These are phyloP conservation scores for Blastobotrys apis DNA, from an alignment of 1,139 yeast species.

Conservation along the genomic window DNA sequence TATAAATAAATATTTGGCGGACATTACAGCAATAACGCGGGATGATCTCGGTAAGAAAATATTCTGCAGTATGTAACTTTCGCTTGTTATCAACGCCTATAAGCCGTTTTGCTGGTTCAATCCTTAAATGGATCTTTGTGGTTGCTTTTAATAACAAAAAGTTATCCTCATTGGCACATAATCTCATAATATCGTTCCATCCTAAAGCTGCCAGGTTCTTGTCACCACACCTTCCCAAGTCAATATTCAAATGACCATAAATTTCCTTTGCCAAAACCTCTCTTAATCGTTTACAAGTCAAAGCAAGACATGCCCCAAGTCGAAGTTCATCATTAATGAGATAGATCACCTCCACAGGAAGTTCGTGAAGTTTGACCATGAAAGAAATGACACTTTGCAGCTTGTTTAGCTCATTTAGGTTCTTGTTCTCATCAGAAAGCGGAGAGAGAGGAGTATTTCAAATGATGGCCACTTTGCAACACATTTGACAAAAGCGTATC, in stretches of 20 bases:
- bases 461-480: too few species aligned
- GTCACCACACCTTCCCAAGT: neutral
- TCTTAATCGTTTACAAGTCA: neutral
- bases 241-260: conserved; percentile 1
- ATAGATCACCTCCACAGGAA: neutral
- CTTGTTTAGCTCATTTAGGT: too few species aligned
- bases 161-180: neutral
- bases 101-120: neutral
- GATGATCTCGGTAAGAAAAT: neutral
- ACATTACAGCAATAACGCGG: neutral
- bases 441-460: too few species aligned
- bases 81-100: neutral
- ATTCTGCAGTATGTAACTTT: neutral
- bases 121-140: neutral
- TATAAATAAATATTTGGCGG: neutral
- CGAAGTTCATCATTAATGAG: neutral
- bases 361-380: too few species aligned
- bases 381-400: too few species aligned
- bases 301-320: neutral
- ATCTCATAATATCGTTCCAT: conserved; percentile 1
- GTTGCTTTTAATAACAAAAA: neutral
- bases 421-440: too few species aligned
- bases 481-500: too few species aligned
- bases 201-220: neutral
- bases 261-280: neutral